Evolutionary conservation across 2,329 filamentous ascomycete genomes (phyloP), one percentile per base, ranked within the genome.

Genomic region (Teratosphaeriaceae sp.): DNA sequence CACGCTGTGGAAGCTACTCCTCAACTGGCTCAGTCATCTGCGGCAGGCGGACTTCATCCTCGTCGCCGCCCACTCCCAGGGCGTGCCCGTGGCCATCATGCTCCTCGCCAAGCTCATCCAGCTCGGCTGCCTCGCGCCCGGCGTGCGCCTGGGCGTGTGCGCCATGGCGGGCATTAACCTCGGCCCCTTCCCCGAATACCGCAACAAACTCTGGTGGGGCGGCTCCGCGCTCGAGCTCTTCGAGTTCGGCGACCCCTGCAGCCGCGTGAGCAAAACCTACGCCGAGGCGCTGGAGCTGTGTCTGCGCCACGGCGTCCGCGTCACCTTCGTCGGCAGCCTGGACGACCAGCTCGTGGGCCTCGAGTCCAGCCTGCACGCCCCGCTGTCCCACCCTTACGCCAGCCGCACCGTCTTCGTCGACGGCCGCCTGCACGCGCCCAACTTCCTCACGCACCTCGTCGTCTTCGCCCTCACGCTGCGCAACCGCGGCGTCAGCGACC

Each of bases 361-460:
- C 60, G 90, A 96, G 72, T 96, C 89, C 2, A 88, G 90, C 13
- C 80, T 92, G 0, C 94, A 94, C 64, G 84, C 87, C 0, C 85
- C 85, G 0, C 80, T 88, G 3, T 81, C 80, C 16, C 92, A 98
- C 58, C 92, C 92, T 0, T 89, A 96, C 63, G 90, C 97, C 45
- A 94, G 88, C 62, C 82, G 92, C 21, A 87, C 89, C n/a, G 88
- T 94, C 13, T 97, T 97, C 61, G 85, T 98, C 42, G 90, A 98
- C 64, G 87, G 89, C 20, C 82, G 89, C 46, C 76, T 96, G 24
- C 90, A 97, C 62, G 85, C 89, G 0, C 88, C 89, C 2, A 89
- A 94, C 63, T 98, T 98, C 59, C 82, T 98, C 39, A 87, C 88
- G 2, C 87, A 95, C 58, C 78, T 98, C 2, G 84, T 98, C 34